Evolutionary conservation across 345 rosid species (phyloP).

Genomic region (Mangifera indica): DNA sequence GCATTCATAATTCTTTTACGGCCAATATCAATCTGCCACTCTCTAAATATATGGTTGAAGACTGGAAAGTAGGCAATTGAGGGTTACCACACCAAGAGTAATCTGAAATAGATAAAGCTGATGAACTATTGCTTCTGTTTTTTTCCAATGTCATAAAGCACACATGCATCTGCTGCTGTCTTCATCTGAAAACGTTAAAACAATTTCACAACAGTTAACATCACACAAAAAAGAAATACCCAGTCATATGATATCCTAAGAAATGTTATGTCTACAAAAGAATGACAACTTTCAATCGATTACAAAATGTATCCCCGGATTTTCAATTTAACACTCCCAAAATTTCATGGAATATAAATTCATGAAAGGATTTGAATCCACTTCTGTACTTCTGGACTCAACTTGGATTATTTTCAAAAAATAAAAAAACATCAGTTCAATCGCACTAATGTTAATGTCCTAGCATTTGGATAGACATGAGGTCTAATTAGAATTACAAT

Average conservation of each 20-base stretch:
- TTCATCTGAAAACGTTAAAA: constrained; percentile 60
- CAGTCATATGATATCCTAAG: not conserved
- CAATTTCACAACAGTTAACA: constrained; percentile 12
- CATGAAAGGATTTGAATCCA: not conserved
- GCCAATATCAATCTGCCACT: not conserved
- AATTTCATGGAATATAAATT: not conserved
- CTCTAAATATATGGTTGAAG: not conserved
- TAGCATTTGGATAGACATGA: not conserved
- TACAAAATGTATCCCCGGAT: not conserved
- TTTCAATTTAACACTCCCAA: not conserved
- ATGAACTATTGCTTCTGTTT: constrained; percentile 40
- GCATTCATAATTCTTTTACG: not conserved
- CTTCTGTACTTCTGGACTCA: not conserved
- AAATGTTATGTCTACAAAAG: not conserved
- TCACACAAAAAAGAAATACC: not conserved
- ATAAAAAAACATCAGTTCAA: not conserved
- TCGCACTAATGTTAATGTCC: too few species aligned
- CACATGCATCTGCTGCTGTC: constrained; percentile 92
- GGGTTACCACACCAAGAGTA: not conserved
- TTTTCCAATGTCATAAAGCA: constrained; percentile 70
- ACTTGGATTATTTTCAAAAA: not conserved
- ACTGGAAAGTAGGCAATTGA: not conserved
- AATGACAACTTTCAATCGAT: not conserved
- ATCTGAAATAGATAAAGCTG: not conserved
- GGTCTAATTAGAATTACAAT: not conserved